Base-by-base conservation (phyloP, 257 asterid genomes). In the Avicennia marina region DNA sequence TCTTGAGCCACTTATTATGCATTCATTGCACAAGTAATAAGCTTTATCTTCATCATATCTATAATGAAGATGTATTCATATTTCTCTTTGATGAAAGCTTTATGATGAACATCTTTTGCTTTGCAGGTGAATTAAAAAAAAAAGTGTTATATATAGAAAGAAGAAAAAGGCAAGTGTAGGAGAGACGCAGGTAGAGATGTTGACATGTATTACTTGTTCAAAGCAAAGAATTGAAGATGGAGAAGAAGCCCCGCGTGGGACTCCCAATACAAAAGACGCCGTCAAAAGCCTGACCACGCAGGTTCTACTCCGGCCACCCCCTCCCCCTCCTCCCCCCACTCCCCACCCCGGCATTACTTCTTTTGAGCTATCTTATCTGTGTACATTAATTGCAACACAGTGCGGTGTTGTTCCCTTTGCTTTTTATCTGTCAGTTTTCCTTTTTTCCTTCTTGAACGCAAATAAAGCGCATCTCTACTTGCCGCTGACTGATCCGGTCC, bases 201-300 rank as follows among this genome's bases (percentile, higher is more conserved):
- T 91, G 96, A 91, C 98, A 67, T 91, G 98, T 61, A 83, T 91
- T 40, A 88, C 96, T 47, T 91, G 98, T 77, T 82, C 96, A 43
- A 91, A 91, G 80, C 98, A 88, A 76, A 83, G 80, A 66, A 69
- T 53, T 60, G 81, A 64, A 10, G 97, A 84, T 26, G 95, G 68
- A 15, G 95, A 75, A 11, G 94, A 73, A 4, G 91, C 72, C 60
- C 78, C 93, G 75, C 90, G 96, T 64, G 96, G 91, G 73, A 82
- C 89, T 56, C 94, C 95, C 81, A 75, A 69, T 68, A 72, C 90
- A 34, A 91, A 88, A 83, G 96, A 91, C 79, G 80, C 96, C 93
- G 87, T 91, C 89, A 88, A 91, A 83, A 84, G 90, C 95, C 93
- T 91, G 58, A 74, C 96, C 22, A 69, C 84, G 13, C 98, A 87